These are phyloP conservation scores for Ustilago esculenta DNA, from an alignment of 1,284 basidiomycete genomes.

Conservation along the genomic window DNA sequence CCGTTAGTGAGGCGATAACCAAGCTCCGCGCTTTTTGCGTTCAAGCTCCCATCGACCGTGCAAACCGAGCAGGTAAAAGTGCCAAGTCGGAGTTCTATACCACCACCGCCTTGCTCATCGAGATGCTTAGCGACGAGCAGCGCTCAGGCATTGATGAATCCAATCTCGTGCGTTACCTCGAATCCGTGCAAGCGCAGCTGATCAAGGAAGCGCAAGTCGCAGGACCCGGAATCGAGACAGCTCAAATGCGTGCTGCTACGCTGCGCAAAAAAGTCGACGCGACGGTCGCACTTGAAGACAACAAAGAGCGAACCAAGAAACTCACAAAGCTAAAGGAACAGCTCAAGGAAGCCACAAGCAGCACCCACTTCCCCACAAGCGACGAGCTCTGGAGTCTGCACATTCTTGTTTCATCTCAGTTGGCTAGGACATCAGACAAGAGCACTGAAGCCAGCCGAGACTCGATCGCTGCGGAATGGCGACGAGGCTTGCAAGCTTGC, in stretches of 20 bases:
- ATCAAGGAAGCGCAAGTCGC: slow-evolving; percentile 37
- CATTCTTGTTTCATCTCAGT: slow-evolving; percentile 21
- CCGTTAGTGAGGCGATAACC: slow-evolving; percentile 33
- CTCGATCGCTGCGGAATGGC: slow-evolving; percentile 34
- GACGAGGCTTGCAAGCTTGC: slow-evolving; percentile 32
- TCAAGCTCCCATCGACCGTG: slow-evolving; percentile 32
- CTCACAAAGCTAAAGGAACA: slow-evolving; percentile 18
- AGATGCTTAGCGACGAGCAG: slow-evolving; percentile 34
- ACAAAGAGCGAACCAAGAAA: slow-evolving; percentile 21
- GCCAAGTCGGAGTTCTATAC: slow-evolving; percentile 43
- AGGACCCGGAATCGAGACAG: slow-evolving; percentile 29
- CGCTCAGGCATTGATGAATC: slow-evolving; percentile 52
- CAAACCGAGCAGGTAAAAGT: slow-evolving; percentile 1
- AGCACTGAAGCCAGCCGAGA: slow-evolving; percentile 12
- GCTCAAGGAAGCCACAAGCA: slow-evolving; percentile 30
- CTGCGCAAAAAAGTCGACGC: slow-evolving; percentile 26
- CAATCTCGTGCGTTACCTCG: slow-evolving; percentile 50
- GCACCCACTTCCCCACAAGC: slow-evolving; percentile 13
- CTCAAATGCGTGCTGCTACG: slow-evolving; percentile 33
- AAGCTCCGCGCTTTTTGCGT: slow-evolving; percentile 34
- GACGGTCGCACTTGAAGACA: slow-evolving; percentile 7
- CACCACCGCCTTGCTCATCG: slow-evolving; percentile 28
- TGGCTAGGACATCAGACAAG: slow-evolving; percentile 18
- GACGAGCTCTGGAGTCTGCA: slow-evolving; percentile 45
- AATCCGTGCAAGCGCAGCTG: slow-evolving; percentile 30